These are phyloP conservation scores for Leucosporidium yakuticum DNA, from an alignment of 768 basidiomycete genomes.

Conservation along the genomic window DNA sequence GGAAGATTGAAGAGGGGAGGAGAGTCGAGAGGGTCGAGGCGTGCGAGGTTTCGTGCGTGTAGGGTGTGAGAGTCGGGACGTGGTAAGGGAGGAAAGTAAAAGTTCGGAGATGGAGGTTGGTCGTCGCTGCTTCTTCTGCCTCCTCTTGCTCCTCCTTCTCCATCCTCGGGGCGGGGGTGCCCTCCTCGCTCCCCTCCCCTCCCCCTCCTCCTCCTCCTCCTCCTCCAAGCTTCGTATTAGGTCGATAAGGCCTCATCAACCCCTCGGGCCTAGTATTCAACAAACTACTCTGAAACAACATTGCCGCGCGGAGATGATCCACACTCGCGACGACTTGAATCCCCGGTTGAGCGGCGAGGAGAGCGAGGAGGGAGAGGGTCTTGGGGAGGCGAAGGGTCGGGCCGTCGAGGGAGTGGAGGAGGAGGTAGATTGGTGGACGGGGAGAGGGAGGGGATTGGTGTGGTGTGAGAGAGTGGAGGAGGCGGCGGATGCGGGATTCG, in stretches of 20 bases:
- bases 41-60: constrained; percentile 62
- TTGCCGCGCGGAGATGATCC: constrained; percentile 76
- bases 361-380: constrained; percentile 60
- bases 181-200: constrained; percentile 50
- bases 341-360: constrained; percentile 64
- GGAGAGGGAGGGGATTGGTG: constrained; percentile 38
- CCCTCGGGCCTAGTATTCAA: constrained; percentile 12
- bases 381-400: constrained; percentile 60
- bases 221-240: constrained; percentile 24
- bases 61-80: constrained; percentile 73
- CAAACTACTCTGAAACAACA: constrained; percentile 68
- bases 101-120: constrained; percentile 48
- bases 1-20: constrained; percentile 52
- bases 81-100: constrained; percentile 79
- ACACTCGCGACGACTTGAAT: constrained; percentile 79
- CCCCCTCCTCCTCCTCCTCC: constrained; percentile 51
- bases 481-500: constrained; percentile 60
- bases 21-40: constrained; percentile 26
- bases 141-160: background rate
- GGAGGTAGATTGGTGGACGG: constrained; percentile 56
- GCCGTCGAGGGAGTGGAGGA: constrained; percentile 86
- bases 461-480: constrained; percentile 55
- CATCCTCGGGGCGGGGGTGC: background rate
- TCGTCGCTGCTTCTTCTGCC: constrained; percentile 28
- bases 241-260: background rate